Conservation (phyloP, 2,329 filamentous ascomycete genomes). For the Trichocomaceae sp. region DNA sequence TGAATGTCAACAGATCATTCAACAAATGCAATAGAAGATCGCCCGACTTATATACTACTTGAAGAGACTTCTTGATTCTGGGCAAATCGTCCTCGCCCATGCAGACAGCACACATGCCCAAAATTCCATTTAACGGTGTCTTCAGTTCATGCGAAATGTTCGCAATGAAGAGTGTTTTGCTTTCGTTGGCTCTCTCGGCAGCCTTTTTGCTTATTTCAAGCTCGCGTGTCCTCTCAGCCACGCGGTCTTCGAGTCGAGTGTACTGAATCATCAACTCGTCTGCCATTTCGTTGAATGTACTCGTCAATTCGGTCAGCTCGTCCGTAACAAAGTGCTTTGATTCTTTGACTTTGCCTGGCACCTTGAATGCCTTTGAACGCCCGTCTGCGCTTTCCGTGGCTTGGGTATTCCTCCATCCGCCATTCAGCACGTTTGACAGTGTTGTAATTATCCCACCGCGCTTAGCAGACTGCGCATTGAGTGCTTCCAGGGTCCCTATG, state of each 20-base stretch:
- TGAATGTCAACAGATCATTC: constrained; percentile 85
- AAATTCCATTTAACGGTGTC: constrained; percentile 83
- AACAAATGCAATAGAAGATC: constrained; percentile 79
- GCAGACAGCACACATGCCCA: constrained; percentile 87
- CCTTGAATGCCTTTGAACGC: constrained; percentile 54
- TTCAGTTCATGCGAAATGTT: constrained; percentile 81
- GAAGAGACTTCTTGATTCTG: constrained; percentile 73
- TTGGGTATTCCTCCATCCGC: constrained; percentile 3
- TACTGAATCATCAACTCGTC: constrained; percentile 87
- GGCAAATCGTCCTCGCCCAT: constrained; percentile 81
- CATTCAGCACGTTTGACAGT: not conserved
- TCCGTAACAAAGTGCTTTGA: constrained; percentile 71
- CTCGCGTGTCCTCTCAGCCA: constrained; percentile 73
- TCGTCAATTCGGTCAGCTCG: constrained; percentile 74
- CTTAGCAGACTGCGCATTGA: not conserved
- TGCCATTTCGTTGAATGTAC: constrained; percentile 89
- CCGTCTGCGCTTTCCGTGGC: constrained; percentile 8
- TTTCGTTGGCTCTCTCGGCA: constrained; percentile 90
- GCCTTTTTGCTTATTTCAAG: constrained; percentile 85
- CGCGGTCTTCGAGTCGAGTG: constrained; percentile 73
- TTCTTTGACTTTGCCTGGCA: constrained; percentile 74
- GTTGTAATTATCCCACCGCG: not conserved
- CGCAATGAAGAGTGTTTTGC: constrained; percentile 93
- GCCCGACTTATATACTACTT: constrained; percentile 81
- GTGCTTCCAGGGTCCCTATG: not conserved